Conservation (phyloP, 805 yeast species). For the Cyberlindnera maritima region DNA sequence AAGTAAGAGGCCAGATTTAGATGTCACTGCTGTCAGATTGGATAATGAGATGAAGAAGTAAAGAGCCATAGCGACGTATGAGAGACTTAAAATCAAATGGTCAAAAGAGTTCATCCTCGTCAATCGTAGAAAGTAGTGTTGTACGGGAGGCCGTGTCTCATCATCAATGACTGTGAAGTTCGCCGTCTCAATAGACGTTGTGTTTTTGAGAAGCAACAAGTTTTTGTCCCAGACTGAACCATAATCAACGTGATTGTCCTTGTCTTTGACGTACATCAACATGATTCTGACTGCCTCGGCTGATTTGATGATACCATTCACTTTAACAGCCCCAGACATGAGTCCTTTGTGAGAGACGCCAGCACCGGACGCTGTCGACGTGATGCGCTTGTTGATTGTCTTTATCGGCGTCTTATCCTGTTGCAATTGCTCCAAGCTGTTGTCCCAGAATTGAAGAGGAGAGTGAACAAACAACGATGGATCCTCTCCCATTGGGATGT, state of each 20-base stretch:
- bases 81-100: slow-evolving; percentile 23
- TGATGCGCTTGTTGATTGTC: slow-evolving; percentile 35
- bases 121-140: slow-evolving; percentile 11
- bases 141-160: background rate
- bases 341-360: slow-evolving; percentile 25
- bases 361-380: background rate
- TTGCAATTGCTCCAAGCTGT: slow-evolving; percentile 26
- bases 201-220: slow-evolving; percentile 22
- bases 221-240: slow-evolving; percentile 33
- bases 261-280: slow-evolving; percentile 26
- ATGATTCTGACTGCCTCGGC: slow-evolving; percentile 40
- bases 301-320: slow-evolving; percentile 41
- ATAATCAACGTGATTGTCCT: slow-evolving; percentile 8
- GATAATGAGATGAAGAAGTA: slow-evolving; percentile 38
- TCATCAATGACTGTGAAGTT: slow-evolving; percentile 4
- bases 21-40: slow-evolving; percentile 41
- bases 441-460: slow-evolving; percentile 44
- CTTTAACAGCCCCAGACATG: slow-evolving; percentile 38
- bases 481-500: slow-evolving; percentile 9
- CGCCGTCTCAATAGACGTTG: slow-evolving; percentile 1
- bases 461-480: slow-evolving; percentile 31
- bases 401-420: slow-evolving; percentile 35
- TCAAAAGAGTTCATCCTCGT: slow-evolving; percentile 24
- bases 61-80: slow-evolving; percentile 29
- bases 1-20: slow-evolving; percentile 42